Base-by-base conservation (phyloP, 2,329 filamentous ascomycete genomes). In the Cercospora canescens region DNA sequence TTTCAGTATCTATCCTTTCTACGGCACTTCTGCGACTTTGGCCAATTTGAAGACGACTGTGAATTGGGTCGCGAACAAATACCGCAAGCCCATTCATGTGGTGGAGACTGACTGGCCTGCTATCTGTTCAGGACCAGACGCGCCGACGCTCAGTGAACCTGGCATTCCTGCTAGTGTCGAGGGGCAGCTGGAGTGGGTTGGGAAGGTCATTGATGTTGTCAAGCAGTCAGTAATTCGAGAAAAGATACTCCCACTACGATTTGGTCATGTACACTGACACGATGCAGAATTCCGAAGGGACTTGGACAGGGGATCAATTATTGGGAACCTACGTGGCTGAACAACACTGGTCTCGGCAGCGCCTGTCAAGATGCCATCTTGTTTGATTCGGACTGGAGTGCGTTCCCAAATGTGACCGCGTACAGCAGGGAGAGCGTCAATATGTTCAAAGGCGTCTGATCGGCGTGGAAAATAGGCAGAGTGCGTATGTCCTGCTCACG, bases 31-130 rank as follows among this genome's bases (percentile, higher is more conserved):
- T 4, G 76, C 76, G 1, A 78, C 75, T 0, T 35, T 77, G 28
- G 64, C 59, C 1, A 76, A 75, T 35, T 65, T 78, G 45, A 69
- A 71, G 34, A 69, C 60, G 1, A 67, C 71, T 2, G 62, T 77
- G 32, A 69, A 71, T 11, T 68, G 68, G 4, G 55, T 78, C 8
- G 75, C 75, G 3, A 63, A 61, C 5, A 71, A 69, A 35, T 78
- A 77, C 56, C 60, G 66, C 18, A 78, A 78, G 68, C 74, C 76
- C 1, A 66, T 76, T 12, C 73, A 76, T 60, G 70, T 77, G 18
- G 75, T 74, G 4, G 75, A 77, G 69, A 77, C 75, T 11, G 71
- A 76, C 50, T 77, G 74, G 73, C 75, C 75, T 11, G 72, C 69
- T 24, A 66, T 72, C 12, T 78, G 76, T 67, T 60, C 59, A 14